A percentile compares a stretch with the other conserved stretches of the same genome.
These are phyloP conservation scores for Fusarium liriodendri DNA, from an alignment of 2,329 filamentous ascomycete genomes.

Conservation along the genomic window DNA sequence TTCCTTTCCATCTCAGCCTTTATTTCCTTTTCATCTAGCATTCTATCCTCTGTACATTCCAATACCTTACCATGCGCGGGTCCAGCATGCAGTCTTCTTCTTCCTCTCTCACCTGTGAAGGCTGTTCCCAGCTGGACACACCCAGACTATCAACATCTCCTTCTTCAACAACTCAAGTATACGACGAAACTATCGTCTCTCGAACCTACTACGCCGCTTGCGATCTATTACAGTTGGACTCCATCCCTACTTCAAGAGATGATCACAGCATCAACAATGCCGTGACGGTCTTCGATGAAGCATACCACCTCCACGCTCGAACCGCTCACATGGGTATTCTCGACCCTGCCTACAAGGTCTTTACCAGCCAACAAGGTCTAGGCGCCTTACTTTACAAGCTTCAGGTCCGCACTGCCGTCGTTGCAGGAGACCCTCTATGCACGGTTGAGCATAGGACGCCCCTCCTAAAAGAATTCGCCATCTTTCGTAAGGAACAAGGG, in stretches of 20 bases:
- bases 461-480: not conserved
- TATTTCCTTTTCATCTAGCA: not conserved
- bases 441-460: not conserved
- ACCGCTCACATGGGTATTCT: conserved; percentile 24
- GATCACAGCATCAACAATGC: not conserved
- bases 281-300: not conserved
- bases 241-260: not conserved
- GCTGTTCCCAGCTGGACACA: not conserved
- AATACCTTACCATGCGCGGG: not conserved
- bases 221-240: not conserved
- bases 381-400: conserved; percentile 9
- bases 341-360: conserved; percentile 8
- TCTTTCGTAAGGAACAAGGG: not conserved
- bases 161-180: not conserved
- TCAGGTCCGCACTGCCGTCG: not conserved
- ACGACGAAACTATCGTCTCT: not conserved
- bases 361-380: not conserved
- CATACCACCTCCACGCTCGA: conserved; percentile 1
- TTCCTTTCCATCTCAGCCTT: not conserved
- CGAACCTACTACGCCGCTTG: not conserved
- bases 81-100: not conserved
- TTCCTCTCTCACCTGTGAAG: not conserved
- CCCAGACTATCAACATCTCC: not conserved
- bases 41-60: not conserved
- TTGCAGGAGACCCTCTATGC: conserved; percentile 11